Percentiles rank a stretch among this genome's conserved stretches.
Evolutionary conservation across 2,329 filamentous ascomycete genomes (phyloP).

Genomic region (Whalleya microplaca): DNA sequence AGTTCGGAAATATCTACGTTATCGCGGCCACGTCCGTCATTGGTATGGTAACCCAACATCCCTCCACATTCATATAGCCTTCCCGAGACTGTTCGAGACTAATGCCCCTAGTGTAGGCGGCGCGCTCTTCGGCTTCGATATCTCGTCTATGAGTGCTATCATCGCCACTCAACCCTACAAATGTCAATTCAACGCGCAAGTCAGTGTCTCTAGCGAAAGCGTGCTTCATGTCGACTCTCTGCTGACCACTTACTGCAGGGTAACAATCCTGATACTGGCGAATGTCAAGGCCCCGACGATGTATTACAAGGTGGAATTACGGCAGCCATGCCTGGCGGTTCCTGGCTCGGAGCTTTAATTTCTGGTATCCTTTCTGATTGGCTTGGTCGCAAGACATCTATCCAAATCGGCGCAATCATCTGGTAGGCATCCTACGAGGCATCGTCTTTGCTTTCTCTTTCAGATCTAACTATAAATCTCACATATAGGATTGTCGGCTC

Average conservation of each 20-base stretch:
- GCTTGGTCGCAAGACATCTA: slow-evolving; percentile 51
- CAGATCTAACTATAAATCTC: slow-evolving; percentile 8
- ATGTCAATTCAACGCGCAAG: slow-evolving; percentile 47
- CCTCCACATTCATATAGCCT: not conserved
- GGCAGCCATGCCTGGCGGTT: slow-evolving; percentile 72
- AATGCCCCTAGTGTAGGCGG: slow-evolving; percentile 36
- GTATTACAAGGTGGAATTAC: slow-evolving; percentile 66
- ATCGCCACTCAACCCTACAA: slow-evolving; percentile 47
- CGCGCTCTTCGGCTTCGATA: slow-evolving; percentile 49
- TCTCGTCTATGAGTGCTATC: slow-evolving; percentile 50
- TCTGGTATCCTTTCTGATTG: slow-evolving; percentile 63
- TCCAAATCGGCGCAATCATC: slow-evolving; percentile 53
- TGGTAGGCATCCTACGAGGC: slow-evolving; percentile 45
- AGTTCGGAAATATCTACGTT: slow-evolving; percentile 46
- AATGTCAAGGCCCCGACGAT: slow-evolving; percentile 55
- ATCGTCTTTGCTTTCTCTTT: no score
- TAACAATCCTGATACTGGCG: slow-evolving; percentile 29
- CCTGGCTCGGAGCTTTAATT: slow-evolving; percentile 65
- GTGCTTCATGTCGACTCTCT: not conserved
- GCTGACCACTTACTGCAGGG: slow-evolving; percentile 25
- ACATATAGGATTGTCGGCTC: slow-evolving; percentile 51
- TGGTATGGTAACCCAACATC: slow-evolving; percentile 33
- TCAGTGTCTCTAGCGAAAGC: slow-evolving; percentile 11
- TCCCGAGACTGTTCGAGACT: not conserved
- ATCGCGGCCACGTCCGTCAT: slow-evolving; percentile 49